These are phyloP conservation scores for Scytalidium lignicola DNA, from an alignment of 2,329 filamentous ascomycete genomes.

Conservation along the genomic window DNA sequence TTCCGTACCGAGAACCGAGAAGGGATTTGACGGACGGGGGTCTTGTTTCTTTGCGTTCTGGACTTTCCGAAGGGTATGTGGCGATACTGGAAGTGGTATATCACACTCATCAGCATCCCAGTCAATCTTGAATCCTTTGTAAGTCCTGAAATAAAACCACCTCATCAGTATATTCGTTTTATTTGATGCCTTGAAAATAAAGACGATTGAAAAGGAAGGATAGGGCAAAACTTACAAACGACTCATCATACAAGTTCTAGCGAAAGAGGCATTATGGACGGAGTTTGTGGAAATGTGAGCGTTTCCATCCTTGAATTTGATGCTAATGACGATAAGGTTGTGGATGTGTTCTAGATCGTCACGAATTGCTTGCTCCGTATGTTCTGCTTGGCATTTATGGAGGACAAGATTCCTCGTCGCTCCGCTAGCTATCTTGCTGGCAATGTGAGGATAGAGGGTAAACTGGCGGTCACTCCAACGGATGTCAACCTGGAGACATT, in stretches of 20 bases:
- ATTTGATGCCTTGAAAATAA: no score
- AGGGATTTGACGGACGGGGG: constrained; percentile 50
- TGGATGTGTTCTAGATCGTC: constrained; percentile 79
- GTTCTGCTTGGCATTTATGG: constrained; percentile 47
- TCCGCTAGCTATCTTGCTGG: constrained; percentile 57
- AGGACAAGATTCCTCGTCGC: constrained; percentile 73
- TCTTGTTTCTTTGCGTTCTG: constrained; percentile 31
- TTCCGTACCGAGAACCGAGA: constrained; percentile 52
- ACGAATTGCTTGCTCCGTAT: constrained; percentile 61
- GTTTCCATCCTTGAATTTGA: constrained; percentile 53
- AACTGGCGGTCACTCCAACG: constrained; percentile 70
- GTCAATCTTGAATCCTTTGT: constrained; percentile 66
- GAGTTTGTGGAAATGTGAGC: constrained; percentile 73
- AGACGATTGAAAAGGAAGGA: no score
- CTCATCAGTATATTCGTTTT: no score
- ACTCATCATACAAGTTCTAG: constrained; percentile 73
- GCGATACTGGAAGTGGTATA: constrained; percentile 22
- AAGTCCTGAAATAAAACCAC: constrained; percentile 41
- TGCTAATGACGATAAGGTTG: constrained; percentile 64
- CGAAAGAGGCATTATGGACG: constrained; percentile 69
- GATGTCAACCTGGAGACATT: constrained; percentile 52
- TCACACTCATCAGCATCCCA: constrained; percentile 72
- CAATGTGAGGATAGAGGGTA: constrained; percentile 56
- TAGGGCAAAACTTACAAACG: constrained; percentile 9
- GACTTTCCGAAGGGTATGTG: constrained; percentile 20